phyloP scores from a whole-genome alignment of 805 yeast genomes.

The Myxozyma geophila region DNA sequence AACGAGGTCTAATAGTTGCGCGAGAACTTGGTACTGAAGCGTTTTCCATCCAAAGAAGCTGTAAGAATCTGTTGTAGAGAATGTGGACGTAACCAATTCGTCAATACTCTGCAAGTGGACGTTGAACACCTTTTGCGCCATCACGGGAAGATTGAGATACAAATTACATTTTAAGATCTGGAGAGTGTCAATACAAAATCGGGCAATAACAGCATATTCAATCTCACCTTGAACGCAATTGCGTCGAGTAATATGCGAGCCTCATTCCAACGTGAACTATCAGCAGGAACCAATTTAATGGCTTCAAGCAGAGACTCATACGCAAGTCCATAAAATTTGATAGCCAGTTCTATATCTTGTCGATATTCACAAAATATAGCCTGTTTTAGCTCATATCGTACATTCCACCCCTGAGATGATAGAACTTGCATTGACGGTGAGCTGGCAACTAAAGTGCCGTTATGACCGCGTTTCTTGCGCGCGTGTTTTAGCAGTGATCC shows the following conservation, averaged over 20 bases:
- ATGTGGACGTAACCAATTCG: constrained; percentile 45
- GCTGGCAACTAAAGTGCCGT: constrained; percentile 18
- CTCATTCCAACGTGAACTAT: constrained; percentile 49
- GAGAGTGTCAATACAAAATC: background rate
- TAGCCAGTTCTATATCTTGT: constrained; percentile 54
- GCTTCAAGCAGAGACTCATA: constrained; percentile 56
- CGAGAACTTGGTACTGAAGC: constrained; percentile 68
- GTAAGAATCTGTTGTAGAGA: constrained; percentile 41
- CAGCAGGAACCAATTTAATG: constrained; percentile 43
- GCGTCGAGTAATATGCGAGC: constrained; percentile 61
- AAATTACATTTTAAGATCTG: constrained; percentile 64
- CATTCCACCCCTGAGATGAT: constrained; percentile 51
- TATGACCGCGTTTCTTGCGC: constrained; percentile 47
- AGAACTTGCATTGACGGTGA: constrained; percentile 38
- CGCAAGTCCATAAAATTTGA: constrained; percentile 57
- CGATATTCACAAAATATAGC: constrained; percentile 57
- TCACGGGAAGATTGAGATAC: constrained; percentile 60
- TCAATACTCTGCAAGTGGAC: constrained; percentile 63
- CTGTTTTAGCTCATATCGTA: constrained; percentile 57
- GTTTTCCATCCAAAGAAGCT: constrained; percentile 59
- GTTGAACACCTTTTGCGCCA: constrained; percentile 66
- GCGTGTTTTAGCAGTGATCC: constrained; percentile 49
- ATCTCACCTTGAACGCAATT: constrained; percentile 52
- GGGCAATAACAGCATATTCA: background rate
- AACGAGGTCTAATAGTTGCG: constrained; percentile 56